A percentile compares a stretch with the other conserved stretches of the same genome.
Conservation (phyloP, 2,329 filamentous ascomycete species). For the Myriosclerotinia duriaeana region DNA sequence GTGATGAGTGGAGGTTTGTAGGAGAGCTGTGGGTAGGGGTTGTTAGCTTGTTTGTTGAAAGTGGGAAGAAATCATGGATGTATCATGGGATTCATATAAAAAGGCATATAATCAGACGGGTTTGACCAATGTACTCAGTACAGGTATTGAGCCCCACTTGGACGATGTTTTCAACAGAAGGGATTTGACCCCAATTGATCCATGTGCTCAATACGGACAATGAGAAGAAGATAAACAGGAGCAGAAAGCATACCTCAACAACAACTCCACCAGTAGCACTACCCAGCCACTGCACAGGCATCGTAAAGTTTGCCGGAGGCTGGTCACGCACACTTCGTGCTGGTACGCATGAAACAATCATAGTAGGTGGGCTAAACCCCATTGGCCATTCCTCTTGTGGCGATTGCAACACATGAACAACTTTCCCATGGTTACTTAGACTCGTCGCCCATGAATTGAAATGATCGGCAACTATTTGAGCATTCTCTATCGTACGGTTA, state of each 20-base stretch:
- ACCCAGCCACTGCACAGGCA: conserved; percentile 67
- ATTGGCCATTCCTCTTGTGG: conserved; percentile 64
- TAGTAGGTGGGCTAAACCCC: conserved; percentile 63
- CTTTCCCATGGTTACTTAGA: conserved; percentile 35
- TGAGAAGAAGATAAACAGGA: neutral
- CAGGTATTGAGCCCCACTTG: neutral
- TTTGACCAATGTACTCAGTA: neutral
- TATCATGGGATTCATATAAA: neutral
- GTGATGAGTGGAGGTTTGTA: conserved; percentile 70
- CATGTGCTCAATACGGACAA: neutral
- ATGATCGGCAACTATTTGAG: conserved; percentile 65
- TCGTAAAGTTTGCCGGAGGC: conserved; percentile 67
- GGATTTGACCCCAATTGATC: neutral
- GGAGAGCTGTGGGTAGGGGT: conserved; percentile 47
- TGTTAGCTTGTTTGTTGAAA: neutral
- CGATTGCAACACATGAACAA: conserved; percentile 53
- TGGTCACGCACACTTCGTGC: conserved; percentile 64
- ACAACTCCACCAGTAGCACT: conserved; percentile 75
- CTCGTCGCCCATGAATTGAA: conserved; percentile 55
- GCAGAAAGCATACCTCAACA: conserved; percentile 51
- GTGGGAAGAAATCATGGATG: neutral
- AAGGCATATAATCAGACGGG: neutral
- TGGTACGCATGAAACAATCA: conserved; percentile 75
- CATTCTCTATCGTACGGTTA: conserved; percentile 66
- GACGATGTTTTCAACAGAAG: neutral